Base-by-base conservation (phyloP, 1,284 basidiomycete species). In the Ceratobasidium sp. region DNA sequence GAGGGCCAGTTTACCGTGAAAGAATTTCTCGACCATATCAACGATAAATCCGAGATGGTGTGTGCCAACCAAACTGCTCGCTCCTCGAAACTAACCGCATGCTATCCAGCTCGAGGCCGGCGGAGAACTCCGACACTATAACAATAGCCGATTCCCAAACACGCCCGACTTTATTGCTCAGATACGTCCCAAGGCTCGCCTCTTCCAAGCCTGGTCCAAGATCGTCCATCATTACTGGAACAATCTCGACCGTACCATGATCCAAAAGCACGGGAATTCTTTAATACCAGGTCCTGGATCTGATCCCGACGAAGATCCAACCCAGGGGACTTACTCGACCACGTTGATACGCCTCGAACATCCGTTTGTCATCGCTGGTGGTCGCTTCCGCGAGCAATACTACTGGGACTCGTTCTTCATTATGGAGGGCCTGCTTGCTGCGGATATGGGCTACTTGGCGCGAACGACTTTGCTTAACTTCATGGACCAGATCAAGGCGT, bases 321-420 rank as follows among this genome's bases (percentile, higher is more conserved):
- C 87, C 0, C 27, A 29, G 1, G 39, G 6, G 2, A 77, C 80
- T 24, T 98, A 95, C 80, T 91, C 93, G 79, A 93, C 92, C 80
- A 87, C 91, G 0, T 84, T 98, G 61, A 95, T 98, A 76, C 94
- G 94, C 1, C 85, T 97, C 66, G 96, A 97, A 80, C 87, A 96
- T 79, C 94, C 93, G 0, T 94, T 97, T 80, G 92, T 96, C 24
- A 88, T 97, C 49, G 95, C 96, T 11, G 95, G 92, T 1, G 91
- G 91, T 46, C 84, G 91, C 2, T 93, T 92, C 83, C 83, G 89
- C 68, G 68, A 71, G 56, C 89, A 90, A 78, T 88, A 94, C 81
- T 93, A 94, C 78, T 93, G 92, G 92, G 92, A 94, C 80, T 90
- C 89, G 77, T 94, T 71, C 34, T 71, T 71, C 19, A 41, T 71